These are phyloP conservation scores for Botrytis porri DNA, from an alignment of 2,329 filamentous ascomycete genomes.

Conservation along the genomic window DNA sequence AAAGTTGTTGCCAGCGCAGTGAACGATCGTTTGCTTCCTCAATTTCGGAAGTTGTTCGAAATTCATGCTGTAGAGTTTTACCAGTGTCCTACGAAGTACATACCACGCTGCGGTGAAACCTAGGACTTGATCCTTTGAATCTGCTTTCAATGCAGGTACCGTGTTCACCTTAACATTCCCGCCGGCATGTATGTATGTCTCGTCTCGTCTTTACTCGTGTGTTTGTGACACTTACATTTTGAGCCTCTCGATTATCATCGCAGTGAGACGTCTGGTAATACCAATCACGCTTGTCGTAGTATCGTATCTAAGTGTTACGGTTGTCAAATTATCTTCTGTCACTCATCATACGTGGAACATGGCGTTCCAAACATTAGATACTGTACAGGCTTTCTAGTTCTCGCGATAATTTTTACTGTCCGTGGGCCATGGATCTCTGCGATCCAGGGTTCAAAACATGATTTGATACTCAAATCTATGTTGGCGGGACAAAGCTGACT, in stretches of 20 bases:
- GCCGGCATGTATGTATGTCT: background rate
- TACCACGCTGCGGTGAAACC: background rate
- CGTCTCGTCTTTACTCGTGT: constrained; percentile 4
- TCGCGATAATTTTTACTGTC: too few relatives aligned
- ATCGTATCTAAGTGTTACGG: background rate
- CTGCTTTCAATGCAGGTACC: background rate
- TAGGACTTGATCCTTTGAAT: background rate
- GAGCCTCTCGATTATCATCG: background rate
- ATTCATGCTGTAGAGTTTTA: background rate
- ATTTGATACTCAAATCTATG: background rate
- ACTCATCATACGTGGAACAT: background rate
- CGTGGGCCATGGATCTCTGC: background rate
- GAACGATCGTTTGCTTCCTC: background rate
- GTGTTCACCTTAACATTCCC: background rate
- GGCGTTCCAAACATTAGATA: background rate
- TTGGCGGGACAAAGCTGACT: background rate
- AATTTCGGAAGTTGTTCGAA: background rate
- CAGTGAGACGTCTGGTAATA: background rate
- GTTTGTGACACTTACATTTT: background rate
- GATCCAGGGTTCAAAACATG: background rate
- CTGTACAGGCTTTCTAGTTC: background rate
- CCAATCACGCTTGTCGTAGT: background rate
- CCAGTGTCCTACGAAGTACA: background rate
- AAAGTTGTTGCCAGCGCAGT: background rate
- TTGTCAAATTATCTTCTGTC: background rate